Evolutionary conservation across 805 yeast species (phyloP), one percentile per base, ranked within the genome.

Genomic region (Barnettozyma botsteinii): DNA sequence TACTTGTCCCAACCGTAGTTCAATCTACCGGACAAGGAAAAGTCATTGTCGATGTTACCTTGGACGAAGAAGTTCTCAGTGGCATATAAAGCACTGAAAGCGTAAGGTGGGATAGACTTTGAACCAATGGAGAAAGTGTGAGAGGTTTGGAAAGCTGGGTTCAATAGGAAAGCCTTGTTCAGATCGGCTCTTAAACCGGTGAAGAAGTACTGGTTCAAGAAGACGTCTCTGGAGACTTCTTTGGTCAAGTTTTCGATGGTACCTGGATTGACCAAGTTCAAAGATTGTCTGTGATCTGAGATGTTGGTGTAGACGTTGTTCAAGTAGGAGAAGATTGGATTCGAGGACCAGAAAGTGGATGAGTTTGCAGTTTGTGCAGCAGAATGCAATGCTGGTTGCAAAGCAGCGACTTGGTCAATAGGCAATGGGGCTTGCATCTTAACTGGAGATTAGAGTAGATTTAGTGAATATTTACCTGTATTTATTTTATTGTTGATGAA

Each of bases 131-230:
- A 74, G 59, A 93, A 83, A 45, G 96, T 82, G 63, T 93, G 98
- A 48, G 96, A 83, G 43, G 94, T 85, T 73, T 93, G 98, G 82
- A 93, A 93, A 43, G 86, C 89, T 43, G 98, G 98, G 66, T 80
- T 81, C 74, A 89, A 75, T 49, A 84, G 69, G 60, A 93, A 87
- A 12, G 89, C 86, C 73, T 91, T 91, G 69, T 86, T 85, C 55
- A 93, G 76, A 65, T 93, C 98, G 42, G 98, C 98, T 62, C 96
- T 84, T 58, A 93, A 75, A 44, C 98, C 98, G 29, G 95, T 82
- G 74, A 91, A 91, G 65, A 82, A 80, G 69, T 85, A 85, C 61
- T 88, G 95, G 59, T 76, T 79, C 55, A 88, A 73, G 61, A 93
- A 87, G 24, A 91, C 97, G 60, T 91, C 98, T 66, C 89, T 82